A percentile compares a stretch with the other conserved stretches of the same genome.
Conservation (phyloP, 371 early-diverging fungal species). For the Circinella umbellata region DNA sequence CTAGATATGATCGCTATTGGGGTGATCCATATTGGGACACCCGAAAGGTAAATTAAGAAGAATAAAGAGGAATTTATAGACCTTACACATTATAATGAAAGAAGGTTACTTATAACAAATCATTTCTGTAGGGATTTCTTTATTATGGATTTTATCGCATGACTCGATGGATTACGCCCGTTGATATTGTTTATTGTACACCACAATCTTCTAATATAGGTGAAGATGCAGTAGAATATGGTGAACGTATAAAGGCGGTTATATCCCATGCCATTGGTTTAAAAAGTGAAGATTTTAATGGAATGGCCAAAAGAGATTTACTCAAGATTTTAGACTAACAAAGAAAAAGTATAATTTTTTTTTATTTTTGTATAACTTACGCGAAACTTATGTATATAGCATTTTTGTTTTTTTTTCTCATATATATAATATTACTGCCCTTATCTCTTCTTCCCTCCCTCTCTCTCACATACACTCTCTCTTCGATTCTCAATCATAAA, state of each 20-base stretch:
- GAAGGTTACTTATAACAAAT: too few relatives aligned
- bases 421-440: too few relatives aligned
- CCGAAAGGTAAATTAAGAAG: slow-evolving; percentile 21
- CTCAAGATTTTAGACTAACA: slow-evolving; percentile 25
- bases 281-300: slow-evolving; percentile 42
- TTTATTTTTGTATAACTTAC: too few relatives aligned
- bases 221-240: slow-evolving; percentile 32
- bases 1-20: slow-evolving; percentile 37
- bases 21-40: slow-evolving; percentile 57
- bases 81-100: background rate
- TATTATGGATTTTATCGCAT: slow-evolving; percentile 50
- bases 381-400: too few relatives aligned
- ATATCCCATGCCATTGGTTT: slow-evolving; percentile 33
- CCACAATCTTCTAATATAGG: slow-evolving; percentile 23
- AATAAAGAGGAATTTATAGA: background rate
- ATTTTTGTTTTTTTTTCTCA: too few relatives aligned
- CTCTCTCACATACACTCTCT: too few relatives aligned
- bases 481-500: too few relatives aligned
- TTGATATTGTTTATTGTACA: slow-evolving; percentile 36
- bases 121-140: slow-evolving; percentile 45
- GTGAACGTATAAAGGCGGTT: slow-evolving; percentile 32
- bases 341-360: slow-evolving; percentile 12
- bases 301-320: slow-evolving; percentile 46
- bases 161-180: slow-evolving; percentile 48
- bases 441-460: too few relatives aligned